A percentile compares a stretch with the other conserved stretches of the same genome.
Evolutionary conservation across 2,329 filamentous ascomycete genomes (phyloP).

Genomic region (Hymenoscyphus salicellus): DNA sequence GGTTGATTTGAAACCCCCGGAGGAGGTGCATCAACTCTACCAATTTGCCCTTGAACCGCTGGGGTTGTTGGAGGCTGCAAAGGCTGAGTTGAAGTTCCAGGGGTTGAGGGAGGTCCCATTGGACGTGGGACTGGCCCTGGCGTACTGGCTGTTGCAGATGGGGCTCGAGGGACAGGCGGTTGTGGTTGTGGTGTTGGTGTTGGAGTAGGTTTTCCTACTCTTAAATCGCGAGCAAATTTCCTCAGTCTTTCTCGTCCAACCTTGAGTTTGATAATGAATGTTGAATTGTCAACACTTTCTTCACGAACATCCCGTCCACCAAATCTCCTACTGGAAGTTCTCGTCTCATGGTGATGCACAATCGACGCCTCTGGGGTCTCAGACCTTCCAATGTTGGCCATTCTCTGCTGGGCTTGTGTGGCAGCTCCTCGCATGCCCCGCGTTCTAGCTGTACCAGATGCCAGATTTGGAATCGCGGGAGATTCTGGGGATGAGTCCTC

Average conservation of each 20-base stretch:
- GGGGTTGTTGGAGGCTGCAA: constrained; percentile 27
- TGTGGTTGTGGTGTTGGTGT: constrained; percentile 37
- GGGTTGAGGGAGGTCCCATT: constrained; percentile 52
- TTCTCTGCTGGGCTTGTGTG: constrained; percentile 79
- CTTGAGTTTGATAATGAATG: constrained; percentile 69
- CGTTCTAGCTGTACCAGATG: constrained; percentile 73
- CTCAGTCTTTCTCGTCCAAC: constrained; percentile 70
- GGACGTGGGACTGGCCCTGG: constrained; percentile 44
- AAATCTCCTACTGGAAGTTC: constrained; percentile 59
- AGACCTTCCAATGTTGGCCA: constrained; percentile 78
- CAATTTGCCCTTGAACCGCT: constrained; percentile 55
- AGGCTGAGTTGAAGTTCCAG: constrained; percentile 34
- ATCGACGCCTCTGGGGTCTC: constrained; percentile 80
- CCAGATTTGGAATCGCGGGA: constrained; percentile 70
- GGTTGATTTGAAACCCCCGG: constrained; percentile 54
- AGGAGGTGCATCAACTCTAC: constrained; percentile 63
- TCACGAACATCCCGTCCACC: constrained; percentile 65
- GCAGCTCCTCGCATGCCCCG: constrained; percentile 87
- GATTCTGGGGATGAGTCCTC: constrained; percentile 85
- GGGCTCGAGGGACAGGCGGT: constrained; percentile 42
- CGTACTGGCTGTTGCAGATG: constrained; percentile 46
- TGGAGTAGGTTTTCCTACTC: constrained; percentile 40
- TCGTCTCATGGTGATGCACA: constrained; percentile 68
- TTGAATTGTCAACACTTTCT: constrained; percentile 67
- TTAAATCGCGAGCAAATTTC: constrained; percentile 59